phyloP scores from a whole-genome alignment of 2,329 filamentous ascomycete genomes.

The Phaeosphaeriaceae sp. region DNA sequence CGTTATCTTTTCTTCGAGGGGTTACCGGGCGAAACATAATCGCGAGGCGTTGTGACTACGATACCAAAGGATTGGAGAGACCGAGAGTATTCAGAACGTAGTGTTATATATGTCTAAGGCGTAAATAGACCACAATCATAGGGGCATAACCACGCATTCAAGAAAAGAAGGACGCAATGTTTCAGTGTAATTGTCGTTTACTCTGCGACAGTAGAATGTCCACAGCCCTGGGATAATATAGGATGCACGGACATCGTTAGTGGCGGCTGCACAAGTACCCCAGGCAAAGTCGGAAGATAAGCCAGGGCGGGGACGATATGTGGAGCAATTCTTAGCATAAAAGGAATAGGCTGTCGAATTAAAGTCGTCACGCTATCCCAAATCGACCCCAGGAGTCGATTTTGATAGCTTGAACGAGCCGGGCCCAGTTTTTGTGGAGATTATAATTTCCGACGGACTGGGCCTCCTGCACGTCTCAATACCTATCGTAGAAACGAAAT shows the following conservation, averaged over 20 bases:
- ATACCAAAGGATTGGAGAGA: background rate
- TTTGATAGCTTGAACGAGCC: background rate
- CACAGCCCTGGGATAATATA: slow-evolving; percentile 15
- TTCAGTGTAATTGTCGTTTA: background rate
- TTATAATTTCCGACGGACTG: too few relatives aligned
- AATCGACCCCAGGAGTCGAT: background rate
- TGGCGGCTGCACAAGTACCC: slow-evolving; percentile 5
- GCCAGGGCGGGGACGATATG: slow-evolving; percentile 3
- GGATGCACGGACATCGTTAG: slow-evolving; percentile 3
- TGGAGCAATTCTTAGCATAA: slow-evolving; percentile 8
- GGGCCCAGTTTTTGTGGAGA: background rate
- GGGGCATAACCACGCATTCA: background rate
- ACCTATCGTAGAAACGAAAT: background rate
- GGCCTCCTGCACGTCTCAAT: background rate
- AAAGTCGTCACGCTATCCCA: background rate
- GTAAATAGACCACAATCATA: background rate
- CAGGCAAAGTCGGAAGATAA: slow-evolving; percentile 3
- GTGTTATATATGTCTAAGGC: background rate
- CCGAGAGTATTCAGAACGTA: background rate
- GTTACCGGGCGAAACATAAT: background rate
- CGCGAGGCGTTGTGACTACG: background rate
- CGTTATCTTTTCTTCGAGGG: background rate
- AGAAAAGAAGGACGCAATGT: background rate
- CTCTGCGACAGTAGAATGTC: slow-evolving; percentile 7
- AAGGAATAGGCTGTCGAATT: slow-evolving; percentile 1